Conservation (phyloP, 441 rosid genomes). For the Pelargonium myrrhifolium region DNA sequence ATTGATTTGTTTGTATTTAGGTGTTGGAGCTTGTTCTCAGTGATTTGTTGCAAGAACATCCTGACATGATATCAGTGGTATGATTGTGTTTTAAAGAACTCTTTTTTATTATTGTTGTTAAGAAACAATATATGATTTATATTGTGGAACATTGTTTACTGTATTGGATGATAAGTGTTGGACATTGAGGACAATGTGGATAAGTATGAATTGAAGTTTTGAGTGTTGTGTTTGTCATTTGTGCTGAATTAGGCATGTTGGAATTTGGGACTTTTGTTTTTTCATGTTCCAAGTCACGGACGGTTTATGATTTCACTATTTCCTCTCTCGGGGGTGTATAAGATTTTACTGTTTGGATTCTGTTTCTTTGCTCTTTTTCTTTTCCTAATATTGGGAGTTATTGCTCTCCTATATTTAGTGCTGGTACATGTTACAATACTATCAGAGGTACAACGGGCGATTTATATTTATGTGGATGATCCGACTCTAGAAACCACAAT, state of each 20-base stretch:
- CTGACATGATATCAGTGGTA: slow-evolving; percentile 73
- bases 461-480: not conserved
- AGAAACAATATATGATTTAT: not conserved
- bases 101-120: not conserved
- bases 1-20: slow-evolving; percentile 38
- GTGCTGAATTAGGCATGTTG: not conserved
- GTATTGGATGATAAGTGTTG: not conserved
- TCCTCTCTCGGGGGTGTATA: not conserved
- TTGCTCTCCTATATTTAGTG: not conserved
- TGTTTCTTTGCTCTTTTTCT: not conserved
- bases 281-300: not conserved
- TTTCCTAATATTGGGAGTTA: not conserved
- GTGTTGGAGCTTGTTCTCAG: slow-evolving; percentile 75
- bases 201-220: not conserved
- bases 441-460: not conserved
- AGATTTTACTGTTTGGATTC: not conserved
- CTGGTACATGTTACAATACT: not conserved
- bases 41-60: slow-evolving; percentile 59
- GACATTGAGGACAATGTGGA: not conserved
- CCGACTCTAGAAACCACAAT: not conserved
- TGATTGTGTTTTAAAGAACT: slow-evolving; percentile 10
- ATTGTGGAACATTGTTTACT: not conserved
- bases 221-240: not conserved
- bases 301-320: not conserved
- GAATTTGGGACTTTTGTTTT: not conserved